These are phyloP conservation scores for Ceratocystis eucalypticola DNA, from an alignment of 2,329 filamentous ascomycete species.

Conservation along the genomic window DNA sequence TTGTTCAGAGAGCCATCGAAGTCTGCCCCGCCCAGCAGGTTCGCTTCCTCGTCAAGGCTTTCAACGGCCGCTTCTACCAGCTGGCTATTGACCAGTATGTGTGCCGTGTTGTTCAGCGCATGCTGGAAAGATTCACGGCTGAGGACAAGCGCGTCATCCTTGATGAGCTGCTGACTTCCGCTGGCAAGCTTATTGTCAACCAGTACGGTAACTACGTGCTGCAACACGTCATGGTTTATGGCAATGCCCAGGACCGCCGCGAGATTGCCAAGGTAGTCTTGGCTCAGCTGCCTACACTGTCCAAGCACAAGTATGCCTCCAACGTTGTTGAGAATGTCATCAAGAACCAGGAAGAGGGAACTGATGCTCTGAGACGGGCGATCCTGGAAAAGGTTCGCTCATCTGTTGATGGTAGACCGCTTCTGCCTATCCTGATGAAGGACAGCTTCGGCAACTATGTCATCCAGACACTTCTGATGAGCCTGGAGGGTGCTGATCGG, in stretches of 20 bases:
- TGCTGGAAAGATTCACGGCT: conserved; percentile 69
- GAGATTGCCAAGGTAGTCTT: conserved; percentile 64
- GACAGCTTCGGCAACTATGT: conserved; percentile 96
- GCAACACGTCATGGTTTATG: conserved; percentile 77
- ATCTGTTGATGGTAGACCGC: conserved; percentile 46
- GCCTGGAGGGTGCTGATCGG: conserved; percentile 47
- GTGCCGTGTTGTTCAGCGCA: conserved; percentile 84
- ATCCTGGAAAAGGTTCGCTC: conserved; percentile 8
- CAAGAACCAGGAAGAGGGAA: conserved; percentile 30
- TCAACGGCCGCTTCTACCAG: conserved; percentile 58
- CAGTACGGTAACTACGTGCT: conserved; percentile 94
- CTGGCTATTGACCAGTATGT: conserved; percentile 73
- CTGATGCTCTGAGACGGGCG: background rate
- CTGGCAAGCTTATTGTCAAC: conserved; percentile 62
- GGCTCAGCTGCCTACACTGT: conserved; percentile 56
- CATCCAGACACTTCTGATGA: conserved; percentile 68
- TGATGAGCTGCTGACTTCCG: conserved; percentile 61
- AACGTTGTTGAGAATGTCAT: conserved; percentile 96
- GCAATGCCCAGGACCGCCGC: conserved; percentile 55
- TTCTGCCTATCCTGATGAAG: conserved; percentile 66
- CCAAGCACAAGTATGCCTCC: conserved; percentile 91
- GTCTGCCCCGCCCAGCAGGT: conserved; percentile 64
- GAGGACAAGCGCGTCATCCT: conserved; percentile 60
- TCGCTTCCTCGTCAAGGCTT: conserved; percentile 70
- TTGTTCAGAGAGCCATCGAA: conserved; percentile 87